Evolutionary conservation across 805 yeast genomes (phyloP).

Genomic region (Candida takata): DNA sequence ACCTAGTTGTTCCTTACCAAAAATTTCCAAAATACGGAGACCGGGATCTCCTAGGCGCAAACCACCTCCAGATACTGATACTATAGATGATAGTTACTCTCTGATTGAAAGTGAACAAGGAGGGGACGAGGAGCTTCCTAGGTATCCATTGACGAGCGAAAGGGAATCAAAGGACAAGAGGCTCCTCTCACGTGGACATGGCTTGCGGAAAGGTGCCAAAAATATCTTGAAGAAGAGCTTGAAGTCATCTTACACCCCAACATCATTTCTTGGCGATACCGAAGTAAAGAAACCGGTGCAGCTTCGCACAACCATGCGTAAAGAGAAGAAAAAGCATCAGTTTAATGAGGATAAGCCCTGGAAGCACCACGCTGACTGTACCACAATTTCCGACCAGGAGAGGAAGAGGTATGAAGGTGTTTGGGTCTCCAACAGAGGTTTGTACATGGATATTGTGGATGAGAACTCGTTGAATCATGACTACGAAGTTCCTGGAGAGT

Average conservation of each 20-base stretch:
- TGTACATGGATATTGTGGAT: constrained; percentile 36
- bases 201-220: constrained; percentile 20
- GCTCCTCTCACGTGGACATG: constrained; percentile 3
- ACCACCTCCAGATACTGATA: constrained; percentile 16
- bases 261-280: constrained; percentile 1
- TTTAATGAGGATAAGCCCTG: constrained; percentile 92
- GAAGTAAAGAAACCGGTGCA: constrained; percentile 15
- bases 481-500: constrained; percentile 19
- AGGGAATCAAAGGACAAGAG: constrained; percentile 4
- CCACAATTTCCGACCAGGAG: constrained; percentile 52
- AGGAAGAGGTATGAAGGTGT: constrained; percentile 87
- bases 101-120: constrained; percentile 1
- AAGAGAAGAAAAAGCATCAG: constrained; percentile 24
- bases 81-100: constrained; percentile 2
- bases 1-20: no score
- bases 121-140: constrained; percentile 17
- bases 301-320: constrained; percentile 22
- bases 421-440: constrained; percentile 85
- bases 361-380: constrained; percentile 71
- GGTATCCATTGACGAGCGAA: constrained; percentile 14
- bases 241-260: constrained; percentile 7
- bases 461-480: constrained; percentile 10
- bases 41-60: constrained; percentile 20
- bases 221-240: constrained; percentile 19
- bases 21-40: constrained; percentile 3